Evolutionary conservation across 257 asterid genomes (phyloP).

Genomic region (Rauvolfia tetraphylla): DNA sequence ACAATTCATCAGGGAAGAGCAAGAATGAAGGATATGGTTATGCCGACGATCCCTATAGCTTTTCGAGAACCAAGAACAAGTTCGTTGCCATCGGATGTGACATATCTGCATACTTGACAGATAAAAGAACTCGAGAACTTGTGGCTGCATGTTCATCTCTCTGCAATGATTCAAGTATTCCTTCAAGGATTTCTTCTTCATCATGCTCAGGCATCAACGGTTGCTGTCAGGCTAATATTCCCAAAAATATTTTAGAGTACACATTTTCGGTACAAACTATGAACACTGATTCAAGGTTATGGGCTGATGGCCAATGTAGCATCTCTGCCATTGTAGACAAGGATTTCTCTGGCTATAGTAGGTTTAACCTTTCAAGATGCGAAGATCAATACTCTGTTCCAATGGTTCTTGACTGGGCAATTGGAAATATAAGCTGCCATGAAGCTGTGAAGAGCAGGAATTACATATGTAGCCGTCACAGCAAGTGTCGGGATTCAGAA

Average conservation of each 20-base stretch:
- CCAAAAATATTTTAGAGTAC: not conserved
- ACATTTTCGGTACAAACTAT: constrained; percentile 4
- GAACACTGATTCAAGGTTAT: constrained; percentile 1
- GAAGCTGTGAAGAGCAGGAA: not conserved
- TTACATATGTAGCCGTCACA: constrained; percentile 13
- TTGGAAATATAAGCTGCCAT: constrained; percentile 30
- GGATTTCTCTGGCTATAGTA: not conserved
- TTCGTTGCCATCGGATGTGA: constrained; percentile 32
- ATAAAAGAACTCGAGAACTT: too few relatives aligned
- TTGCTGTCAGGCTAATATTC: constrained; percentile 23
- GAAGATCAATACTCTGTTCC: not conserved
- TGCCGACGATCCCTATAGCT: not conserved
- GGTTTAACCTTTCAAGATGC: constrained; percentile 4
- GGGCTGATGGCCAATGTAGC: constrained; percentile 25
- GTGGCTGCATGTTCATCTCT: constrained; percentile 34
- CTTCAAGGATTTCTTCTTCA: constrained; percentile 9
- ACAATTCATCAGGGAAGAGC: constrained; percentile 19
- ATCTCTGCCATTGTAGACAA: constrained; percentile 15
- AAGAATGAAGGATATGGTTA: not conserved
- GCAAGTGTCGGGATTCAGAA: constrained; percentile 14
- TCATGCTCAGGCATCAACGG: constrained; percentile 22
- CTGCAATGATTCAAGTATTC: constrained; percentile 10
- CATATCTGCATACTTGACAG: too few relatives aligned
- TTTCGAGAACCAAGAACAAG: constrained; percentile 19
- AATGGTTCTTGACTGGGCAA: not conserved